Evolutionary conservation across 2,329 filamentous ascomycete species (phyloP), one percentile per base, ranked within the genome.

Genomic region (Arthrobotrys iridis): DNA sequence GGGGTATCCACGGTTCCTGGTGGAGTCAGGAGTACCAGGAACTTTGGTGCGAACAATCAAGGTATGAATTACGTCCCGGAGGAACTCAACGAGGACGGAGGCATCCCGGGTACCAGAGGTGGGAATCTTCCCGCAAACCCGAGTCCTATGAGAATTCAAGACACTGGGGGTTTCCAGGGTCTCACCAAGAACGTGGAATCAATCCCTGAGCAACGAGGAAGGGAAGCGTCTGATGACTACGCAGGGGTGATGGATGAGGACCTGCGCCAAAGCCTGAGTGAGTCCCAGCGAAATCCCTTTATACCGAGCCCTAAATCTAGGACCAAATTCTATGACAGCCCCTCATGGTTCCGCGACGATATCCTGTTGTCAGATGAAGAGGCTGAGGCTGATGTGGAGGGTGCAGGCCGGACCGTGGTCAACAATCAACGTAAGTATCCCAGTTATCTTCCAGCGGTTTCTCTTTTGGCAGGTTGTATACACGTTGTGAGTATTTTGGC

Each of bases 71-170:
- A n/a, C n/a, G n/a, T n/a, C n/a, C n/a, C n/a, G n/a, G n/a, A n/a
- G n/a, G n/a, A n/a, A n/a, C n/a, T n/a, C n/a, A 33, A 10, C 10
- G 2, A 6, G 11, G 30, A 33, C 5, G 30, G 30, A 8, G 11
- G 30, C 30, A 33, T 33, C 30, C 7, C 11, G 30, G 30, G 30
- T 1, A 33, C 30, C 10, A 57, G 18, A 11, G n/a, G 28, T 28
- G 52, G 30, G 18, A 3, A 22, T 7, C 22, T 28, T 22, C 35
- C 22, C n/a, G 22, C 22, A 22, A 24, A 26, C 35, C 22, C 24
- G 11, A 24, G 8, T 13, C 46, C 62, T 4, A 33, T 13, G 4
- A 66, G 37, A 37, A 57, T 66, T 18, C 46, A 66, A 24, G 48
- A 66, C 18, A 57, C 24, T 3, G 2, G 10, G 6, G 13, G 26